Percentiles rank a stretch among this genome's conserved stretches.
Evolutionary conservation across 164 flowering plant species (phyloP).

Genomic region (Taxillus chinensis): DNA sequence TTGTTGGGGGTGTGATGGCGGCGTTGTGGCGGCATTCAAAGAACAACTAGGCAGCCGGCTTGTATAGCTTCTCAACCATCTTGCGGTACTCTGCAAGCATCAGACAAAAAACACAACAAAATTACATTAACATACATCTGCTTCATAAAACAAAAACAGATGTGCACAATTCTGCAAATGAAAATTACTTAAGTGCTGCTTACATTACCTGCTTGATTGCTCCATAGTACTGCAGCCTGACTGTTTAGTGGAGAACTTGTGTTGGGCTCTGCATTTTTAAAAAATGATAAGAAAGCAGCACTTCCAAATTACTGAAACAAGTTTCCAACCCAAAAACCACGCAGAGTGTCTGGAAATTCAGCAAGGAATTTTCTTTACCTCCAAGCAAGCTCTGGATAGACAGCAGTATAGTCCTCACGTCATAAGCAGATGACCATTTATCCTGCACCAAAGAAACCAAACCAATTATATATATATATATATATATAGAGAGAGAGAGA

Average conservation of each 20-base stretch:
- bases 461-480: not conserved
- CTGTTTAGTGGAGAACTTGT: slow-evolving; percentile 77
- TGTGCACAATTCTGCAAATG: too few species aligned
- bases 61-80: slow-evolving; percentile 71
- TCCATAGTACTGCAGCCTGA: slow-evolving; percentile 88
- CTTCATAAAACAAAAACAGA: not conserved
- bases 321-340: not conserved
- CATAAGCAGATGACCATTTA: slow-evolving; percentile 98
- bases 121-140: not conserved
- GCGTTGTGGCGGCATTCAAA: too few species aligned
- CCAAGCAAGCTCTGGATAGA: slow-evolving; percentile 91
- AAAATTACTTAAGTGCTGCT: not conserved
- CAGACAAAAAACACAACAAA: not conserved
- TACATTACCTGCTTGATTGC: slow-evolving; percentile 68
- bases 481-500: not conserved
- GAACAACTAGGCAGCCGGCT: slow-evolving; percentile 20
- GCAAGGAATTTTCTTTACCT: slow-evolving; percentile 22
- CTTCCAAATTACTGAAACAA: not conserved
- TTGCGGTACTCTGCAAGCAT: slow-evolving; percentile 69
- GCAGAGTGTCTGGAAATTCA: not conserved
- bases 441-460: slow-evolving; percentile 30
- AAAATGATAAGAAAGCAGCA: not conserved
- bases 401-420: slow-evolving; percentile 73
- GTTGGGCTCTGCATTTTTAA: slow-evolving; percentile 59
- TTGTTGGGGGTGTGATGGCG: too few species aligned